Percentiles rank a stretch among this genome's conserved stretches.
These are phyloP conservation scores for Galeopsis tetrahit DNA, from an alignment of 257 asterid genomes.

Conservation along the genomic window DNA sequence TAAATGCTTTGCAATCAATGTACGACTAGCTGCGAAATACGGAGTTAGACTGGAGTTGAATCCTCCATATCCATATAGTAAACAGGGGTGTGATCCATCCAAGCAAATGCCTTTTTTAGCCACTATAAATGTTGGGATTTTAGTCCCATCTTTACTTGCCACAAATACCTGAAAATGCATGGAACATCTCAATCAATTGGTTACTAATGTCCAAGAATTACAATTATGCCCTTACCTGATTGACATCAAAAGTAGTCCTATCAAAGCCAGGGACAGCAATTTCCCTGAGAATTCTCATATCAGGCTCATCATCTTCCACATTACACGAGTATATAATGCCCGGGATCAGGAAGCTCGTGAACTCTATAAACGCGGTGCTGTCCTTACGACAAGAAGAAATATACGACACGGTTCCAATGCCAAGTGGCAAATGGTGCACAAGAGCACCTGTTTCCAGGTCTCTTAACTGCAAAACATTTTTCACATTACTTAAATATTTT, in stretches of 20 bases:
- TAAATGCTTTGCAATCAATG: constrained; percentile 67
- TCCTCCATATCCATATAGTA: constrained; percentile 87
- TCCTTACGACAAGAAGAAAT: constrained; percentile 76
- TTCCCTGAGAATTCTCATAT: constrained; percentile 69
- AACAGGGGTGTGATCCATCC: constrained; percentile 90
- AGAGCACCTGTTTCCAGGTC: constrained; percentile 73
- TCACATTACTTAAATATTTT: constrained; percentile 77
- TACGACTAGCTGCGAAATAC: constrained; percentile 54
- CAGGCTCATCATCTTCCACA: constrained; percentile 53
- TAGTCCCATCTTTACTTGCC: constrained; percentile 76
- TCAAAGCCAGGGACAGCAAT: constrained; percentile 79
- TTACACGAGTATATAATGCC: constrained; percentile 70
- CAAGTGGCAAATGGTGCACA: constrained; percentile 67
- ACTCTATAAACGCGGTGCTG: constrained; percentile 56
- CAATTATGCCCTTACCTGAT: constrained; percentile 56
- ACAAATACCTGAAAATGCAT: constrained; percentile 62
- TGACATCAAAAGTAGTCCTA: constrained; percentile 60
- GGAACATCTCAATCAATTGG: constrained; percentile 18
- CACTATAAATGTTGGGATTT: constrained; percentile 79
- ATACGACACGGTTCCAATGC: constrained; percentile 72
- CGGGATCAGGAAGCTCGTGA: constrained; percentile 86
- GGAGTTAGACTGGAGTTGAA: constrained; percentile 76
- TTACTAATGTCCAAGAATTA: background rate
- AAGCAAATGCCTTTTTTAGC: constrained; percentile 62
- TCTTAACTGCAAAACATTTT: constrained; percentile 79